Base-by-base conservation (phyloP, 371 early-diverging fungal genomes). In the Parasitella parasitica region DNA sequence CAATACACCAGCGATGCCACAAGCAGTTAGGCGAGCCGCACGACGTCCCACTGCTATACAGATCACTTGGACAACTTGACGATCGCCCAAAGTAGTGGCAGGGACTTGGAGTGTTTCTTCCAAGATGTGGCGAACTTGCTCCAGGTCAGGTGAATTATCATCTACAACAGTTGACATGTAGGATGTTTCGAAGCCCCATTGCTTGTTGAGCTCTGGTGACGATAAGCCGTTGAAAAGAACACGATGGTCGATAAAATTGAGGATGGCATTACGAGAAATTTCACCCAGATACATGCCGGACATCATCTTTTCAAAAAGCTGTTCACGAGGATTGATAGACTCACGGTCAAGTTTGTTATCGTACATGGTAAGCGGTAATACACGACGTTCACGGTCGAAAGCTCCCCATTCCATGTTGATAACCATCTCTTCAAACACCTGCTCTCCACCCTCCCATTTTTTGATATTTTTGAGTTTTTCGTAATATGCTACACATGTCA, bases 211-310 rank as follows among this genome's bases (percentile, higher is more conserved):
- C 15, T 78, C 81, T 26, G 73, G 39, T 0, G 91, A 88, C 37
- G 86, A 84, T 26, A 71, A 62, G 28, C 93, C 92, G 15, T 70
- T 55, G 49, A 79, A 75, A 0, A 80, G 56, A 51, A 78, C 54
- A 22, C 63, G 57, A 15, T 70, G 55, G 39, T 81, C 82, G n/a
- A 74, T 80, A 37, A 95, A 76, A 54, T 93, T 76, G 36, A 94
- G 50, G 15, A 89, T 59, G 22, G 86, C 82, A 57, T 86, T 65
- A 27, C 94, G 87, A 18, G 79, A 77, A 49, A 94, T 78, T 70
- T 98, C 97, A 57, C 97, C 98, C 9, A 98, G 80, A 72, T 97
- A 98, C 88, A 95, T 90, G 30, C 98, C 97, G 11, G 93, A 91
- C 34, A 98, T 91, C 88, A 96, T 87, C 80, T 98, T 97, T 77